A percentile compares a stretch with the other conserved stretches of the same genome.
These are phyloP conservation scores for Podaxis sp. DNA, from an alignment of 768 basidiomycete genomes.

Conservation along the genomic window DNA sequence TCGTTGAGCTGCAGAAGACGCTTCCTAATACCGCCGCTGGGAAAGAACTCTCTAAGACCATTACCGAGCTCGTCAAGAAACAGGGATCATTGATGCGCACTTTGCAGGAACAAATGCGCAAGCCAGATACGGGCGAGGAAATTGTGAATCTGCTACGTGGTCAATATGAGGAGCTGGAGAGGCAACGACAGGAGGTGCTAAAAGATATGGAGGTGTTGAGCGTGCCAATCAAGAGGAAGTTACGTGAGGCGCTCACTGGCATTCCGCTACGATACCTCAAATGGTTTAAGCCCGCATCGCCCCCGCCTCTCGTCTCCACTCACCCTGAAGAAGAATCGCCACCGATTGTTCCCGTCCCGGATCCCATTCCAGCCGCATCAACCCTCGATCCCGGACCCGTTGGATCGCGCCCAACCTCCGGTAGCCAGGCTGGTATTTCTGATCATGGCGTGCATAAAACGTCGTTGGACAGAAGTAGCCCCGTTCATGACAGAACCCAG, in stretches of 20 bases:
- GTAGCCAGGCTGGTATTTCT: too few species aligned
- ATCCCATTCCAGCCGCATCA: too few species aligned
- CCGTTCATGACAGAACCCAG: too few species aligned
- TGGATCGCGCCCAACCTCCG: too few species aligned
- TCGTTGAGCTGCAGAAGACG: conserved; percentile 20
- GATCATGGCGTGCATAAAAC: too few species aligned
- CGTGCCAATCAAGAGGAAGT: not conserved
- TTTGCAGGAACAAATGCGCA: conserved; percentile 7
- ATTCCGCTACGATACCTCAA: not conserved
- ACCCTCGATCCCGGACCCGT: too few species aligned
- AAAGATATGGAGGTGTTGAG: not conserved
- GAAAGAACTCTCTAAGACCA: conserved; percentile 21
- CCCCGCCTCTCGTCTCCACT: not conserved
- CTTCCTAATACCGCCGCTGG: conserved; percentile 27
- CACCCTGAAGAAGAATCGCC: not conserved
- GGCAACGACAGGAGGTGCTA: not conserved
- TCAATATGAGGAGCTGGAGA: conserved; percentile 3
- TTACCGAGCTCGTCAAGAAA: conserved; percentile 26
- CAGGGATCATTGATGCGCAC: conserved; percentile 21
- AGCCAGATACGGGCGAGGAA: not conserved
- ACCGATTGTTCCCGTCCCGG: not conserved
- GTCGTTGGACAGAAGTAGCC: too few species aligned
- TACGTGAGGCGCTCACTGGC: not conserved
- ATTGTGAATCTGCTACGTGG: not conserved
- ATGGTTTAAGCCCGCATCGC: not conserved